Base-by-base conservation (phyloP, 1,284 basidiomycete species). In the Leccinum laetum region DNA sequence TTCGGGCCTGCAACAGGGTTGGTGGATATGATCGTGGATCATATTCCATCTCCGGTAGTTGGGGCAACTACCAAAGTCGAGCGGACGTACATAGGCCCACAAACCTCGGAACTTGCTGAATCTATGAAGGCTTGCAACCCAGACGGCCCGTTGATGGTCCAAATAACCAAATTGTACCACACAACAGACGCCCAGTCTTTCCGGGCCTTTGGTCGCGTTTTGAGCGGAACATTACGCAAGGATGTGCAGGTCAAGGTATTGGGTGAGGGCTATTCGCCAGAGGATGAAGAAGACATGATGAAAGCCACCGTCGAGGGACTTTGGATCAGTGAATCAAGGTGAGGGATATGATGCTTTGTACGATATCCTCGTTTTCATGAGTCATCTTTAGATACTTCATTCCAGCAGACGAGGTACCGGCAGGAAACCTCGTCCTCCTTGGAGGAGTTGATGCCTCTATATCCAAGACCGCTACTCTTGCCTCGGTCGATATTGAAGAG, bases 221-320 rank as follows among this genome's bases (percentile, higher is more conserved):
- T 99, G 78, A 96, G 94, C 71, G 98, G 98, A 18, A 97, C 95
- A 0, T 81, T 98, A 14, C 82, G 84, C 71, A 90, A 92, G 69
- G 96, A 95, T 5, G 86, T 88, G 81, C 83, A 90, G 35, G 86
- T 99, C 71, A 98, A 97, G 80, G 96, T 99, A n/a, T 84, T 99
- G 10, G 98, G 98, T 64, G 97, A 99, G 78, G 94, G 94, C 0
- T 99, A 96, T 78, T 97, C 96, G 10, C 92, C 93, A 13, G 96
- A 99, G 73, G 98, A 99, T 73, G 97, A 99, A 79, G 98, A 99
- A 79, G 98, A 99, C 75, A 97, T 99, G 95, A 87, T 91, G 74
- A 88, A 90, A 68, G 90, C 88, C n/a, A 86, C 83, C 3, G 87
- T 99, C 6, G 95, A 98, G 70, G 90, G 91, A 65, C 83, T 99